These are phyloP conservation scores for Ophiognomonia clavigignenti-juglandacearum DNA, from an alignment of 2,329 filamentous ascomycete species.

Conservation along the genomic window DNA sequence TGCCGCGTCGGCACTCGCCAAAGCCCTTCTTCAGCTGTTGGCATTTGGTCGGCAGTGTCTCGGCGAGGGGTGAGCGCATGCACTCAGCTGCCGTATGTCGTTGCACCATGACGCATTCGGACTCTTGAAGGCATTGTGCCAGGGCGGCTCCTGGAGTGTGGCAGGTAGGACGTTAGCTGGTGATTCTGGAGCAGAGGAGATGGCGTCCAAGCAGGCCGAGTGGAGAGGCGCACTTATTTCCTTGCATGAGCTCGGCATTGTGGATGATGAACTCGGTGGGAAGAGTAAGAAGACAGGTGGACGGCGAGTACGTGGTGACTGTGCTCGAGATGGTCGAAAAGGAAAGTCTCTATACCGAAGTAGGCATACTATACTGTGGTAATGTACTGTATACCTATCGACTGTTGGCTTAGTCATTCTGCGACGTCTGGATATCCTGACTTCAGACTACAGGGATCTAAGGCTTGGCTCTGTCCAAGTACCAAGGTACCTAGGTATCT, in stretches of 20 bases:
- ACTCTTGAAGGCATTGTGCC: slow-evolving; percentile 91
- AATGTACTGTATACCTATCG: too few species aligned
- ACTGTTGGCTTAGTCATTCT: too few species aligned
- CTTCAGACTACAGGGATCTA: too few species aligned
- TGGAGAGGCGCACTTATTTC: slow-evolving; percentile 70
- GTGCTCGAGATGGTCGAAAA: too few species aligned
- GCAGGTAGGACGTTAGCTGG: slow-evolving; percentile 7
- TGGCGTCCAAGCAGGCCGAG: background rate
- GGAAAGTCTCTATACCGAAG: too few species aligned
- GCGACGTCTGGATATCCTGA: too few species aligned
- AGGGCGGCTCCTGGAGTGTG: slow-evolving; percentile 74
- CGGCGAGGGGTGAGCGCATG: slow-evolving; percentile 73
- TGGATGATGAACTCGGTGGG: too few species aligned
- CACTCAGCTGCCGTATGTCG: slow-evolving; percentile 85
- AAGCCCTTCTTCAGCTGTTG: slow-evolving; percentile 91
- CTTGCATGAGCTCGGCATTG: slow-evolving; percentile 93
- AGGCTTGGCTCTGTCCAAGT: too few species aligned
- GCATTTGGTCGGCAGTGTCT: slow-evolving; percentile 80
- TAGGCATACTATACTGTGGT: too few species aligned
- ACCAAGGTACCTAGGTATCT: too few species aligned
- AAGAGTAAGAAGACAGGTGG: too few species aligned
- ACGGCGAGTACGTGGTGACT: too few species aligned
- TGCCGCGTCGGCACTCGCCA: slow-evolving; percentile 89
- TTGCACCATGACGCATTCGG: slow-evolving; percentile 91
- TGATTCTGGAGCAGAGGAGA: background rate